Evolutionary conservation across 2,329 filamentous ascomycete species (phyloP).

Genomic region (Rhinocladiella mackenziei): DNA sequence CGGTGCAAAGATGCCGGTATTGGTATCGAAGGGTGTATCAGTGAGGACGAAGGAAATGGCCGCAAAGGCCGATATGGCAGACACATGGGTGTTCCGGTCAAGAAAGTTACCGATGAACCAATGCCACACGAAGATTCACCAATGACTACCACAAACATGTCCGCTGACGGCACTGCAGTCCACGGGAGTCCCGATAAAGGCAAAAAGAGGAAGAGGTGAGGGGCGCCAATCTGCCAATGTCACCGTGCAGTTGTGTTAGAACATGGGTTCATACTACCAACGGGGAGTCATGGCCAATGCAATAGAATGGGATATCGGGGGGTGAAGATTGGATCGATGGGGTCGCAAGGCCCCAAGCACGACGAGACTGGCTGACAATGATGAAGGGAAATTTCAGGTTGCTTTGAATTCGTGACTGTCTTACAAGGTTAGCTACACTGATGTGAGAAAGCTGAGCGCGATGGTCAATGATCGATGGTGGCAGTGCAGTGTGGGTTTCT

Average conservation of each 20-base stretch:
- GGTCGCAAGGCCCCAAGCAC: conserved; percentile 15
- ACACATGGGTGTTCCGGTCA: conserved; percentile 65
- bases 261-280: not conserved
- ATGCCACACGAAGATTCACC: conserved; percentile 56
- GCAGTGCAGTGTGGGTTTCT: conserved; percentile 5
- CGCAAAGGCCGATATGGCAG: conserved; percentile 86
- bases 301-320: conserved; percentile 17
- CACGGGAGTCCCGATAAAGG: conserved; percentile 52
- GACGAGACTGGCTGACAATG: conserved; percentile 12
- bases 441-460: too few species aligned
- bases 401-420: conserved; percentile 11
- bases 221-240: not conserved
- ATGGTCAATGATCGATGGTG: too few species aligned
- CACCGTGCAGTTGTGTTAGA: not conserved
- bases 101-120: conserved; percentile 47
- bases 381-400: conserved; percentile 8
- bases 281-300: not conserved
- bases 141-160: conserved; percentile 31
- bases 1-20: conserved; percentile 95
- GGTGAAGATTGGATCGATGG: conserved; percentile 12
- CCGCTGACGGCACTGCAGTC: conserved; percentile 33
- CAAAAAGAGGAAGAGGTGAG: conserved; percentile 65
- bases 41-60: conserved; percentile 95
- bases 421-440: not conserved
- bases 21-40: conserved; percentile 87